Percentiles rank a stretch among this genome's conserved stretches.
phyloP scores from a whole-genome alignment of 2,329 filamentous ascomycete genomes.

The Periglandula ipomoeae region DNA sequence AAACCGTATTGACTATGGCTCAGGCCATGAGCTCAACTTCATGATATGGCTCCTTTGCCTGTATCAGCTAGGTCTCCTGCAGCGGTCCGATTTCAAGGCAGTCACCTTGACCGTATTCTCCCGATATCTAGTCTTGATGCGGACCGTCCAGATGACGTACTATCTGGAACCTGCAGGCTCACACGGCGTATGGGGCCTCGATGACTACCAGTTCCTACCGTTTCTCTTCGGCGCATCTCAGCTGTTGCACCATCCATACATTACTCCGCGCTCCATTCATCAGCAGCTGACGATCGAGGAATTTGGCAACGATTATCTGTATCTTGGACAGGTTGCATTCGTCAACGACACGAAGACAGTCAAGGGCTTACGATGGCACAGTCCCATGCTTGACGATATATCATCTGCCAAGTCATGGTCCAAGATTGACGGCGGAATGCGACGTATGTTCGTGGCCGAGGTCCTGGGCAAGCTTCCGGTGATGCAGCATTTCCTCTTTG shows the following conservation, averaged over 20 bases:
- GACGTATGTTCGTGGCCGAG: slow-evolving; percentile 91
- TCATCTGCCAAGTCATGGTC: slow-evolving; percentile 79
- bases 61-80: slow-evolving; percentile 64
- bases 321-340: slow-evolving; percentile 85
- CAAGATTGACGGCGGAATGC: slow-evolving; percentile 93
- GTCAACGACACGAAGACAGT: slow-evolving; percentile 97
- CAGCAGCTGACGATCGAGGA: slow-evolving; percentile 83
- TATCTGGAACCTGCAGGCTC: slow-evolving; percentile 96
- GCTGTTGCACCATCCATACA: slow-evolving; percentile 72
- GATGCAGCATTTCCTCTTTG: slow-evolving; percentile 98
- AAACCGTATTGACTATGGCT: slow-evolving; percentile 88
- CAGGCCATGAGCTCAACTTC: slow-evolving; percentile 96
- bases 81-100: slow-evolving; percentile 57
- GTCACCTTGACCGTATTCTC: slow-evolving; percentile 72
- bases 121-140: slow-evolving; percentile 80
- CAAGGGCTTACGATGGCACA: slow-evolving; percentile 90
- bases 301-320: slow-evolving; percentile 73
- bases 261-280: slow-evolving; percentile 74
- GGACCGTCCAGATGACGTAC: slow-evolving; percentile 78
- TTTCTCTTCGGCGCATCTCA: slow-evolving; percentile 94
- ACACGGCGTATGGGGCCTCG: slow-evolving; percentile 94
- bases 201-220: slow-evolving; percentile 94
- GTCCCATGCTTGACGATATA: slow-evolving; percentile 97
- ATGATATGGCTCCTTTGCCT: slow-evolving; percentile 93
- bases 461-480: slow-evolving; percentile 89